Evolutionary conservation across 139 green algal genomes (phyloP), one percentile per base, ranked within the genome.

Genomic region (Picochlorum sp.): DNA sequence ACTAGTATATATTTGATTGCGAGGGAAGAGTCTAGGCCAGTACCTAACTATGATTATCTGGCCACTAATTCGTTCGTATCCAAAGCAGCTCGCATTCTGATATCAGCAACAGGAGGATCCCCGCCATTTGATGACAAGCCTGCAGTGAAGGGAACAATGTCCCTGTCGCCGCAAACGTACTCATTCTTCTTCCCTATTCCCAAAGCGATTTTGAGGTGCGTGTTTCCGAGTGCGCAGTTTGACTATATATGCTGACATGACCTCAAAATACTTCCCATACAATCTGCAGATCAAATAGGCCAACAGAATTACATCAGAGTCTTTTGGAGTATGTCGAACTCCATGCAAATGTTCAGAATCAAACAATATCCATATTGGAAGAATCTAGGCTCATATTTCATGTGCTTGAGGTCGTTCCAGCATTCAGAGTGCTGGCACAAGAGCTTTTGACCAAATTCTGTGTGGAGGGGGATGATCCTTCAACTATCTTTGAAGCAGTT

Each of bases 111-210:
- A 6, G 56, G 55, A 20, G 66, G 62, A 28, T 7, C 62, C 51
- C 34, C 15, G 5, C 49, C 41, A 30, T 34, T 18, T 21, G 55
- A 49, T 32, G 44, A 28, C 23, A 7, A 57, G 49, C 24, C 15
- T 41, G 65, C 45, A 24, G 65, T 76, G 11, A 38, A 28, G 4
- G 23, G 30, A 32, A 49, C 63, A 16, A 63, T 57, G n/a, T 44
- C 79, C 14, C 69, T 92, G 56, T 66, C 79, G 1, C 67, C 65
- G 5, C 72, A 74, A n/a, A 67, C 79, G 28, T 94, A 90, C 62
- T 73, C 67, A 32, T 83, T 95, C 41, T 70, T 83, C 28, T 93
- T 94, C 74, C 85, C 89, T 1, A 70, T 95, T 6, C 58, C 95
- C 26, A 64, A 61, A 2, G 73, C 61, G 11, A 65, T 76, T 34